These are phyloP conservation scores for Cercis canadensis DNA, from an alignment of 306 rosid genomes.

Conservation along the genomic window DNA sequence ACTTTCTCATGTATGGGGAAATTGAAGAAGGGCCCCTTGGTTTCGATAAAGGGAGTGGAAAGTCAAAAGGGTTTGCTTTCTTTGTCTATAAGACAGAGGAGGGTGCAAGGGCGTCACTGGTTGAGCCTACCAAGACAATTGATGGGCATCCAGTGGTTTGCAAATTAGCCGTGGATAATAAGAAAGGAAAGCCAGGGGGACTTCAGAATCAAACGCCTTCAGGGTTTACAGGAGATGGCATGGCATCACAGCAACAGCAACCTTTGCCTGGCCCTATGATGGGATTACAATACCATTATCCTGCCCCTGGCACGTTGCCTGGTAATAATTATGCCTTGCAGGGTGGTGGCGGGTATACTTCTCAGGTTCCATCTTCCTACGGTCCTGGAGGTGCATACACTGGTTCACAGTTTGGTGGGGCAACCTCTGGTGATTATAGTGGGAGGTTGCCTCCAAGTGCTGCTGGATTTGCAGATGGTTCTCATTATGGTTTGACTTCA, in stretches of 20 bases:
- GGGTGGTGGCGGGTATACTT: conserved; percentile 51
- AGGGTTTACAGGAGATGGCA: conserved; percentile 42
- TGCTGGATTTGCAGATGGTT: conserved; percentile 73
- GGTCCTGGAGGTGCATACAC: conserved; percentile 61
- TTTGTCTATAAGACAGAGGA: conserved; percentile 81
- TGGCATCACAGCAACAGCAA: conserved; percentile 36
- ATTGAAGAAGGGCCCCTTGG: conserved; percentile 95
- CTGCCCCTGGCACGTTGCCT: conserved; percentile 41
- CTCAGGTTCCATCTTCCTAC: conserved; percentile 55
- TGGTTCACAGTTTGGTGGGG: conserved; percentile 59
- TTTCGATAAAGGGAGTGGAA: conserved; percentile 86
- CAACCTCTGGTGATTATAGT: conserved; percentile 49
- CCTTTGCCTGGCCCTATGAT: conserved; percentile 53
- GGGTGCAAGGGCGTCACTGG: conserved; percentile 78
- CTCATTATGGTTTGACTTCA: conserved; percentile 66
- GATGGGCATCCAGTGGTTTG: conserved; percentile 82
- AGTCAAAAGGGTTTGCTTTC: conserved; percentile 79
- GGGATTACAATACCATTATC: conserved; percentile 57
- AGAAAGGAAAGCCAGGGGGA: conserved; percentile 62
- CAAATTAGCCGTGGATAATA: conserved; percentile 62
- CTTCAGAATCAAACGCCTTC: conserved; percentile 5
- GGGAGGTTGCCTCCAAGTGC: conserved; percentile 65
- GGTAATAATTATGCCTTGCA: conserved; percentile 55
- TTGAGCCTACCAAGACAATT: conserved; percentile 67
- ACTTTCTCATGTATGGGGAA: conserved; percentile 73